Evolutionary conservation across 1,284 basidiomycete genomes (phyloP).

Genomic region (Cryptococcus sp.): DNA sequence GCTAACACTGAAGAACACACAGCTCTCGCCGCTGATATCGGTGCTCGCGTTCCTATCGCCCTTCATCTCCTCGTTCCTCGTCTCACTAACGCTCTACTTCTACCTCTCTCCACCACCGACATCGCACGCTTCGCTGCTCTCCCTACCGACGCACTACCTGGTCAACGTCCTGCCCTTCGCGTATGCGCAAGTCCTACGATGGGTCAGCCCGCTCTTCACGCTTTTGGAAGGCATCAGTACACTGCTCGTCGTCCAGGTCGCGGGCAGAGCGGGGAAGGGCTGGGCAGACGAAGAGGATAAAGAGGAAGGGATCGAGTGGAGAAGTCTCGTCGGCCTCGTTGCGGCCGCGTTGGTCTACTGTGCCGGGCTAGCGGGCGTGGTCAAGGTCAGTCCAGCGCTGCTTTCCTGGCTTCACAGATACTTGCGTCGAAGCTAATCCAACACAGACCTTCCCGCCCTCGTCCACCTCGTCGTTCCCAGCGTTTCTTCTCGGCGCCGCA

Average conservation of each 20-base stretch:
- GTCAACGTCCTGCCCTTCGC: conserved; percentile 49
- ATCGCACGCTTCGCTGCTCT: conserved; percentile 16
- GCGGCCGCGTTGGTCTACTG: conserved; percentile 50
- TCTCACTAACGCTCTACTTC: conserved; percentile 44
- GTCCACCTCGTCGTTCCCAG: conserved; percentile 35
- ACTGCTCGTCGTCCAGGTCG: conserved; percentile 51
- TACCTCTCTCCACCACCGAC: conserved; percentile 44
- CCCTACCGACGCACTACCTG: conserved; percentile 36
- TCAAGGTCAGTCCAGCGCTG: conserved; percentile 33
- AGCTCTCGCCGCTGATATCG: conserved; percentile 46
- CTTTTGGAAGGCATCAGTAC: conserved; percentile 52
- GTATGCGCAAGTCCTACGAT: conserved; percentile 50
- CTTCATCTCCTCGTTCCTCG: conserved; percentile 40
- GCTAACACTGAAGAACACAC: conserved; percentile 49
- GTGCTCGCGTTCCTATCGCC: conserved; percentile 49
- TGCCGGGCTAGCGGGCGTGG: conserved; percentile 46
- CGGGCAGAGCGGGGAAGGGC: conserved; percentile 51
- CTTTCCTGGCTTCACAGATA: not conserved
- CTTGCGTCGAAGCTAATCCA: not conserved
- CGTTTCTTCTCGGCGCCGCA: conserved; percentile 50
- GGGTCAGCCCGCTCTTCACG: conserved; percentile 53
- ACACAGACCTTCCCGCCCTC: conserved; percentile 35
- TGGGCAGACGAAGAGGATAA: conserved; percentile 54
- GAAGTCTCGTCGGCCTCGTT: conserved; percentile 50
- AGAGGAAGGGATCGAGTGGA: conserved; percentile 52